A percentile compares a stretch with the other conserved stretches of the same genome.
Evolutionary conservation across 805 yeast genomes (phyloP).

Genomic region (Metschnikowia matae): DNA sequence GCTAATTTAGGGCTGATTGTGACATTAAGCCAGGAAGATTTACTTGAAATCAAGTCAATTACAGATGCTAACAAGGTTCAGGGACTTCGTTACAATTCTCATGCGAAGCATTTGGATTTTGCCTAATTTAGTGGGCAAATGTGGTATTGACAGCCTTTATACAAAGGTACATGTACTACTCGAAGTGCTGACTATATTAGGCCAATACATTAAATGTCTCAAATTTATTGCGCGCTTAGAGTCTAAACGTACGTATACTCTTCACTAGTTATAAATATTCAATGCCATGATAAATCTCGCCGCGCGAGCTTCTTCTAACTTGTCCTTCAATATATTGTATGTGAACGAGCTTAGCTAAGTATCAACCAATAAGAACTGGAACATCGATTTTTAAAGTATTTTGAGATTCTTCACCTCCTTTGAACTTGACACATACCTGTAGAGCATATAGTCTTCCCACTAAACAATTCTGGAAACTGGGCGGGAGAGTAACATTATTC

Average conservation of each 20-base stretch:
- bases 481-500: constrained; percentile 49
- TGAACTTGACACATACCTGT: constrained; percentile 44
- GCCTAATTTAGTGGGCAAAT: background rate
- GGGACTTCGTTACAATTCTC: constrained; percentile 55
- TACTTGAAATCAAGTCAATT: constrained; percentile 47
- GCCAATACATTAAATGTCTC: background rate
- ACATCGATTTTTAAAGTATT: constrained; percentile 14
- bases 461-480: constrained; percentile 61
- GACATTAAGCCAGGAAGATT: constrained; percentile 52
- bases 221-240: background rate
- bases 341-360: background rate
- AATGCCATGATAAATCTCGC: background rate
- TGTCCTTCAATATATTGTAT: background rate
- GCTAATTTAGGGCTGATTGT: constrained; percentile 51
- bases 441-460: constrained; percentile 56
- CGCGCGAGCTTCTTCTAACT: background rate
- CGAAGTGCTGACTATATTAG: background rate
- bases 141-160: background rate
- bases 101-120: constrained; percentile 11
- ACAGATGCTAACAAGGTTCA: constrained; percentile 40
- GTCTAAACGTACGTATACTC: background rate
- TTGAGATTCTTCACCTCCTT: constrained; percentile 28
- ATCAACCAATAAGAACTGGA: constrained; percentile 17
- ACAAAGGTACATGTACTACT: background rate
- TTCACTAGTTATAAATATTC: background rate